Evolutionary conservation across 2,329 filamentous ascomycete species (phyloP), one percentile per base, ranked within the genome.

Genomic region (Microsporum audouinii): DNA sequence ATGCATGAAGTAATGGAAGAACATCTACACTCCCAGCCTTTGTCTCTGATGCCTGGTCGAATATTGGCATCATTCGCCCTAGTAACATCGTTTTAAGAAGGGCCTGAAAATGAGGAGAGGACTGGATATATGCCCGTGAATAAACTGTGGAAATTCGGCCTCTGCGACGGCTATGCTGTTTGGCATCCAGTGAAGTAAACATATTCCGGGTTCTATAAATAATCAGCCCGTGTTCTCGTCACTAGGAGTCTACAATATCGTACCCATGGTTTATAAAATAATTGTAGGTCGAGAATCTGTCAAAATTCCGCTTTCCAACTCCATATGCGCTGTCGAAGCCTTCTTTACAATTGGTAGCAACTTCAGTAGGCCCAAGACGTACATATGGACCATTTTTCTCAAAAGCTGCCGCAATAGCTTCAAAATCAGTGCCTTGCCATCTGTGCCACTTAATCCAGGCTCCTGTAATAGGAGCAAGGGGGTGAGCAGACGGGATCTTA

Each of bases 241-340:
- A 7, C 39, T n/a, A n/a, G n/a, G 10, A 14, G n/a, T 36, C 5
- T 36, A 36, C 2, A n/a, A 7, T 43, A 5, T 43, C 14, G 1
- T 43, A 43, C 39, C n/a, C 14, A 43, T n/a, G 17, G 14, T 43
- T 1, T 5, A 17, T 6, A 43, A 43, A 43, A 23, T 43, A 74
- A 38, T 78, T 81, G 27, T 81, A 80, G 14, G 76, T 70, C 3
- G 77, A 72, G 23, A 83, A 83, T 1, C 86, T 86, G 71, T 91
- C 89, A 77, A 88, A 84, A 66, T 85, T 84, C 33, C 77, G 75
- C 8, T 77, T 73, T n/a, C 77, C 75, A 47, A 59, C 31, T 23
- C 60, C 60, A 47, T 56, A 62, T 12, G 59, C 59, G 31, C 59
- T 62, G 23, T 59, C 60, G 12, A 57, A 57, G 7, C 60, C 47